Conservation (phyloP, 306 rosid species). For the Cicer yamashitae region DNA sequence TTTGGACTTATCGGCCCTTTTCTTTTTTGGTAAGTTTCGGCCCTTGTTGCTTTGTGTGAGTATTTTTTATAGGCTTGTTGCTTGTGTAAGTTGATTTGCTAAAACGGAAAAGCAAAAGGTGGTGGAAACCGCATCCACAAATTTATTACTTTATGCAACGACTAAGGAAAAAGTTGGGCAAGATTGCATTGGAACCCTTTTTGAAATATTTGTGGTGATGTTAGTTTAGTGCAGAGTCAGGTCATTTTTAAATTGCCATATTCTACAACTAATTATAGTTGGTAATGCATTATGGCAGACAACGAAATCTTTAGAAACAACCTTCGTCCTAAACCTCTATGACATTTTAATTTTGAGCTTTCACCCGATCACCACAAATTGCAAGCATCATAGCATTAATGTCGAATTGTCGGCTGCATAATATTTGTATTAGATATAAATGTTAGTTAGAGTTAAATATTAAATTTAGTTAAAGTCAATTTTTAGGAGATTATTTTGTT, state of each 20-base stretch:
- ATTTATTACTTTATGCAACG: neutral
- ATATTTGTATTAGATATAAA: too few relatives aligned
- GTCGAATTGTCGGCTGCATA: neutral
- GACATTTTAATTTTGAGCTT: neutral
- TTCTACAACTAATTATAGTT: conserved; percentile 1
- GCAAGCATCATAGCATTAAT: neutral
- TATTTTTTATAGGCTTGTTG: too few relatives aligned
- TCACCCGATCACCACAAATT: neutral
- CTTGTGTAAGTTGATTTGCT: neutral
- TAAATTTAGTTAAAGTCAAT: too few relatives aligned
- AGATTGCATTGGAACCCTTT: neutral
- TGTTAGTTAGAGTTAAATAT: too few relatives aligned
- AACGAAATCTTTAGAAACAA: neutral
- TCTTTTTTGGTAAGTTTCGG: neutral
- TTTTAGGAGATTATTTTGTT: too few relatives aligned
- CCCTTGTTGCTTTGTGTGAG: neutral
- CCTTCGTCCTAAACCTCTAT: neutral
- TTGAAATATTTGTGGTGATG: conserved; percentile 24
- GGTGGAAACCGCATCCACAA: conserved; percentile 17
- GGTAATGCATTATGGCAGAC: neutral
- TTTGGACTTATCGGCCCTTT: neutral
- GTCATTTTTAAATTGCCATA: conserved; percentile 19
- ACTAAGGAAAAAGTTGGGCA: conserved; percentile 1
- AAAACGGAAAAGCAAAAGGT: conserved; percentile 17
- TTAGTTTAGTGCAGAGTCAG: conserved; percentile 12